Evolutionary conservation across 345 rosid species (phyloP).

Genomic region (Garcia nutans): DNA sequence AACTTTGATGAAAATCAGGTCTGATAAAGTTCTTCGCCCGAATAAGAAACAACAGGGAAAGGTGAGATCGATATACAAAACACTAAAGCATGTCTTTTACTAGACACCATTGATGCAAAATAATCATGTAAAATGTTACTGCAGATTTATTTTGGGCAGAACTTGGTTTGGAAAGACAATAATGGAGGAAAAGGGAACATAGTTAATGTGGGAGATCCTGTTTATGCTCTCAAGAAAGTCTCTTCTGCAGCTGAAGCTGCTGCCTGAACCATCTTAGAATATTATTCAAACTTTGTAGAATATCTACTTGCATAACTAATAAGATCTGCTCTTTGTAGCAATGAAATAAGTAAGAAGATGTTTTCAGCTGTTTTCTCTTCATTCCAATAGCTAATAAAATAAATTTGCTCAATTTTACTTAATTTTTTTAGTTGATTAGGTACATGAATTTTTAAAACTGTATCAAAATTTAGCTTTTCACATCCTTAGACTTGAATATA

Average conservation of each 20-base stretch:
- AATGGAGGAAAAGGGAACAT: conserved; percentile 38
- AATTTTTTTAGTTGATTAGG: too few relatives aligned
- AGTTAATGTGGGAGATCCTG: conserved; percentile 67
- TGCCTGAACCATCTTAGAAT: conserved; percentile 40
- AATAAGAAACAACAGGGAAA: conserved; percentile 58
- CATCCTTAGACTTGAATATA: too few relatives aligned
- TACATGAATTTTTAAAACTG: too few relatives aligned
- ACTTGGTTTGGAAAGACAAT: conserved; percentile 65
- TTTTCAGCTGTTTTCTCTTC: neutral
- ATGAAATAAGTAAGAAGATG: neutral
- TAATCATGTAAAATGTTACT: neutral
- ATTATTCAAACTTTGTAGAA: neutral
- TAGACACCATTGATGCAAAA: neutral
- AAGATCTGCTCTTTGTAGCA: too few relatives aligned
- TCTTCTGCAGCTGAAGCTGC: conserved; percentile 70
- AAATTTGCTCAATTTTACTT: neutral
- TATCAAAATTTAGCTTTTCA: too few relatives aligned
- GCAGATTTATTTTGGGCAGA: conserved; percentile 85
- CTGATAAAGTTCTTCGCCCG: conserved; percentile 70
- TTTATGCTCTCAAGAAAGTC: conserved; percentile 50
- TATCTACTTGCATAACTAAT: neutral
- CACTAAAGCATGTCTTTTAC: neutral
- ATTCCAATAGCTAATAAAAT: neutral
- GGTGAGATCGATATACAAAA: conserved; percentile 40
- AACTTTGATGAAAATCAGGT: conserved; percentile 56